Conservation (phyloP, 352 stramenopile species). For the Pythium dissimile region DNA sequence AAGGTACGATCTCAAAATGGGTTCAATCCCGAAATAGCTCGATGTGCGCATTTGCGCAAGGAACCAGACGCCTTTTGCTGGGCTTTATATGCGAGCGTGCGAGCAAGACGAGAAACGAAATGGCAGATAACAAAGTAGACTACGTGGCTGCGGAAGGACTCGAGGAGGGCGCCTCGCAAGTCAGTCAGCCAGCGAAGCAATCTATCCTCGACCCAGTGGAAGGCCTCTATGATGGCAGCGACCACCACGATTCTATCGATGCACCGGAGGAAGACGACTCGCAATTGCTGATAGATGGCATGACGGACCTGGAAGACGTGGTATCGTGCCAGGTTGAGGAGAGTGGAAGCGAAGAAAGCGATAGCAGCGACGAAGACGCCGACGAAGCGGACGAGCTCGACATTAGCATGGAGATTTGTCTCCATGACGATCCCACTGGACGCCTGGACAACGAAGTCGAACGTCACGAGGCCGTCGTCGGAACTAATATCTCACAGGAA, state of each 20-base stretch:
- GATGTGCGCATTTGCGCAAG: neutral
- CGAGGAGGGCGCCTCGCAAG: too few species aligned
- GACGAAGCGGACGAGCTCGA: conserved; percentile 4
- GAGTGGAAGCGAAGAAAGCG: neutral
- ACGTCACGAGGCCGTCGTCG: neutral
- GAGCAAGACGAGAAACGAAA: neutral
- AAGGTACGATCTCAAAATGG: conserved; percentile 5
- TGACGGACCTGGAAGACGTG: too few species aligned
- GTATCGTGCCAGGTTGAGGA: neutral
- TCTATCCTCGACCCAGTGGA: too few species aligned
- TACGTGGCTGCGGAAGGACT: neutral
- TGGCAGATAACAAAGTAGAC: conserved; percentile 16
- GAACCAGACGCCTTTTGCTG: neutral
- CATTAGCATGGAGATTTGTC: neutral
- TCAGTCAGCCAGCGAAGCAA: too few species aligned
- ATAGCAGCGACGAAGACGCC: neutral
- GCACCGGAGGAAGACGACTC: neutral
- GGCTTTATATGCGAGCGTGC: neutral
- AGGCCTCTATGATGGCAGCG: too few species aligned
- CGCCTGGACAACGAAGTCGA: conserved; percentile 17
- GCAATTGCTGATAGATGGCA: too few species aligned
- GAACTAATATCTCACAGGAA: neutral
- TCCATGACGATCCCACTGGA: neutral
- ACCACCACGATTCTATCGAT: neutral
- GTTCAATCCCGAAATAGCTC: conserved; percentile 16